Base-by-base conservation (phyloP, 139 green algal genomes). In the Cymbomonas tetramitiformis region DNA sequence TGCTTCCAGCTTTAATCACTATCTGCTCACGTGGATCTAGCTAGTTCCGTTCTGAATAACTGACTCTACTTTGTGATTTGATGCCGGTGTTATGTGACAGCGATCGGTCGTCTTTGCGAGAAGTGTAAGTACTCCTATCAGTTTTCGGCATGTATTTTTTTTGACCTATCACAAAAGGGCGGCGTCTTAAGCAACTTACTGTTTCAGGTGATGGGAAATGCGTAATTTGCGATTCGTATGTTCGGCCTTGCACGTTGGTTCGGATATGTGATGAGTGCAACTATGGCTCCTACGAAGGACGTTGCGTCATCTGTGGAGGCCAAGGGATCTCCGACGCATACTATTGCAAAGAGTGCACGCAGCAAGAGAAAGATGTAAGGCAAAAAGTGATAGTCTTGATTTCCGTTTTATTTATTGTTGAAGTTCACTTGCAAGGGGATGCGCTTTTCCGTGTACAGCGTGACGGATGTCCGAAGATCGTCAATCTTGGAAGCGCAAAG, bases 301-400 rank as follows among this genome's bases (percentile, higher is more conserved):
- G 88, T n/a, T 98, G 90, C 63, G 86, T 96, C 19, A 94, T 99
- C 36, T 98, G 87, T 59, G 86, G 88, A 34, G 86, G 85, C 29
- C 71, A 82, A 12, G 92, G 92, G 29, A 83, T 99, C 0, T 87
- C 83, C 18, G 92, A 99, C 62, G 92, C 92, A 0, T 98, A 96
- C 76, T 99, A 99, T 68, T 99, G 92, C 83, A 95, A 96, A 73
- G 92, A 97, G 70, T 99, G 92, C 78, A 94, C 85, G 18, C 65
- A 91, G 39, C 79, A 86, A 51, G 92, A 98, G 68, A 99, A 99
- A 48, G 92, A 99, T 21, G 40, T n/a, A 43, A 41, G 15, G 36
- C 36, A 44, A 15, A n/a, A n/a, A 44, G 18, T 19, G 36, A 18
- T 15, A 19, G 15, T 44, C 15, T 52, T 52, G 9, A 44, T 18